Conservation (phyloP, 1,284 basidiomycete species). For the Sanghuangporus weigelae region DNA sequence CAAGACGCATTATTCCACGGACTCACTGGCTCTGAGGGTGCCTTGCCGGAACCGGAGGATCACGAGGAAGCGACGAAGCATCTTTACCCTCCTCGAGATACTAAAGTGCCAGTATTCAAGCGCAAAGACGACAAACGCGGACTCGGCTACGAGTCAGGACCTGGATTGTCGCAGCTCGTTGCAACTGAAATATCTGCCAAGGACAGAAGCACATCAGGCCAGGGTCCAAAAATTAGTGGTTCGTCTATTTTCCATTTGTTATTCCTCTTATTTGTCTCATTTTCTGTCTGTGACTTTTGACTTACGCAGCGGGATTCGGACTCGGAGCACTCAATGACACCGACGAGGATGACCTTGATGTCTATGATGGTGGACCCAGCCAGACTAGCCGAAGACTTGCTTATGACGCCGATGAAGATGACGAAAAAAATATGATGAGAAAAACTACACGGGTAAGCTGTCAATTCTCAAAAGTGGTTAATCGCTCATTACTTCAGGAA, state of each 20-base stretch:
- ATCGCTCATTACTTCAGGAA: conserved; percentile 18
- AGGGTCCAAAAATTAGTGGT: conserved; percentile 61
- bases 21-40: conserved; percentile 35
- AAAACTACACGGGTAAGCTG: conserved; percentile 15
- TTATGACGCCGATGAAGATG: conserved; percentile 70
- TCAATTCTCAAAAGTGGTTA: conserved; percentile 15
- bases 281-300: background rate
- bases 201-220: conserved; percentile 22
- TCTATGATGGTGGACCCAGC: conserved; percentile 55
- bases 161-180: conserved; percentile 57
- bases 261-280: conserved; percentile 7
- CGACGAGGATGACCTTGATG: conserved; percentile 85
- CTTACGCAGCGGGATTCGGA: conserved; percentile 66
- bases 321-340: conserved; percentile 83
- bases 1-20: conserved; percentile 55
- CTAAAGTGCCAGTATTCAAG: conserved; percentile 53
- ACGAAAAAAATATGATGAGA: conserved; percentile 45
- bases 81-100: conserved; percentile 81
- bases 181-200: conserved; percentile 28
- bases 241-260: conserved; percentile 21
- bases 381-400: conserved; percentile 51
- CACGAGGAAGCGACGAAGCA: conserved; percentile 79
- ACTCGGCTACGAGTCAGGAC: conserved; percentile 68
- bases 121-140: conserved; percentile 77
- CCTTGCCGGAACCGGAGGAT: conserved; percentile 33